Base-by-base conservation (phyloP, 495 filamentous ascomycete genomes). In the Pyrenula massariospora region DNA sequence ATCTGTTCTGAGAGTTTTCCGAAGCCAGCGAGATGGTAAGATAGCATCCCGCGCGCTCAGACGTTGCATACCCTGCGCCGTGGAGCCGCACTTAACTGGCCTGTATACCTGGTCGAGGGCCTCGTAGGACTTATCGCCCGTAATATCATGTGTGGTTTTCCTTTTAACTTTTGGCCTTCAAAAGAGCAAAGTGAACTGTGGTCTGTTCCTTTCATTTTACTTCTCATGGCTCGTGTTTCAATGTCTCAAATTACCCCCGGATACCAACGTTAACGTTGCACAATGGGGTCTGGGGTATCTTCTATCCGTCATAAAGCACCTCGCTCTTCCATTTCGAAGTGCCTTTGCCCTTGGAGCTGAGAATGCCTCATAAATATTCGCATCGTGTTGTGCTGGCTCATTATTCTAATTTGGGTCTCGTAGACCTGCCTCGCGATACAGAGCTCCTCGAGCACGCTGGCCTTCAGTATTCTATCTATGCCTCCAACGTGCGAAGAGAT, bases 281-380 rank as follows among this genome's bases (percentile, higher is more conserved):
- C 31, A 42, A 42, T 8, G 15, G 31, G 31, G 15, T 8, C 5
- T 15, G 15, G 31, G 31, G 5, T 15, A 42, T 8, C 8, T 5
- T 42, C 31, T 8, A 42, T 15, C 31, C 31, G 31, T 42, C 8
- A 42, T 42, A 42, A 42, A 42, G 31, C 8, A 42, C 31, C 31
- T 42, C 31, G 31, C 15, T 42, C 31, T 42, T 8, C 31, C 31
- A 42, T 15, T 15, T 42, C n/a, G n/a, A n/a, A n/a, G n/a, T n/a
- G n/a, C n/a, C n/a, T n/a, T n/a, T n/a, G n/a, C n/a, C n/a, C n/a
- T 48, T 48, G 42, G 42, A 48, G 11, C 11, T 11, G 8, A 52
- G 50, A 8, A 66, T 66, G 63, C 61, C 62, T 12, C 60, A 53
- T 52, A 64, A 58, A 52, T 64, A 64, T 48, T 66, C 63, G 0